A percentile compares a stretch with the other conserved stretches of the same genome.
These are phyloP conservation scores for Lenwebbia sp. DNA, from an alignment of 345 rosid genomes.

Conservation along the genomic window DNA sequence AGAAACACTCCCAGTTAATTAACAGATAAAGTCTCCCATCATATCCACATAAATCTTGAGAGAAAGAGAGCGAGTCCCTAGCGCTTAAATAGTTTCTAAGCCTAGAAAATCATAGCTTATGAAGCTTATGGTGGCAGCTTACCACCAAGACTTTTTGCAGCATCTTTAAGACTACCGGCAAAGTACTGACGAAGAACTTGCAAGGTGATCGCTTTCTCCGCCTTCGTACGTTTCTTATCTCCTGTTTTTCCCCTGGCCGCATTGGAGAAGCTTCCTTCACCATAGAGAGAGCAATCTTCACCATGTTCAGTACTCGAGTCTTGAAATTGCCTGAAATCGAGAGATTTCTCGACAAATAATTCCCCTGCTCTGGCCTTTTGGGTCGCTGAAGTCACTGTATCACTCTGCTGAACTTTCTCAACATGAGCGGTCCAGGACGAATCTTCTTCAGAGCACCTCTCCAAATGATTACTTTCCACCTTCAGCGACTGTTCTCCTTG, in stretches of 20 bases:
- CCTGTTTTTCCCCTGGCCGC: constrained; percentile 17
- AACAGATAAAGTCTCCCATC: neutral
- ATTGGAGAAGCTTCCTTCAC: constrained; percentile 35
- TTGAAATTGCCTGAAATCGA: constrained; percentile 9
- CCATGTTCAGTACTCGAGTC: constrained; percentile 24
- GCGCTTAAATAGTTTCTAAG: neutral
- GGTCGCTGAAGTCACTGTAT: constrained; percentile 5
- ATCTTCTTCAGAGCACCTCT: constrained; percentile 13
- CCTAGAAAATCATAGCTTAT: neutral
- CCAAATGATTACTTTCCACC: constrained; percentile 14
- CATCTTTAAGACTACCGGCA: constrained; percentile 89
- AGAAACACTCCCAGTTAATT: neutral
- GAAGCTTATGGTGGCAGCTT: constrained; percentile 14
- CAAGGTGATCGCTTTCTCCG: constrained; percentile 62
- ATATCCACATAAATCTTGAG: neutral
- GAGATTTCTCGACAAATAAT: constrained; percentile 9
- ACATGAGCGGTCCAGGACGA: neutral
- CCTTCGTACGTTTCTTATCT: constrained; percentile 52
- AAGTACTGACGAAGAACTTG: constrained; percentile 68
- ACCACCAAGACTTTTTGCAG: constrained; percentile 89
- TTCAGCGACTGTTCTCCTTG: constrained; percentile 21
- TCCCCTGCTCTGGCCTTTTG: neutral
- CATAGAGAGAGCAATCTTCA: constrained; percentile 24
- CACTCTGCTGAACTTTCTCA: constrained; percentile 6
- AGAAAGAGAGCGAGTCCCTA: neutral